Conservation (phyloP, 1,139 yeast species). For the Martiniozyma asiatica region DNA sequence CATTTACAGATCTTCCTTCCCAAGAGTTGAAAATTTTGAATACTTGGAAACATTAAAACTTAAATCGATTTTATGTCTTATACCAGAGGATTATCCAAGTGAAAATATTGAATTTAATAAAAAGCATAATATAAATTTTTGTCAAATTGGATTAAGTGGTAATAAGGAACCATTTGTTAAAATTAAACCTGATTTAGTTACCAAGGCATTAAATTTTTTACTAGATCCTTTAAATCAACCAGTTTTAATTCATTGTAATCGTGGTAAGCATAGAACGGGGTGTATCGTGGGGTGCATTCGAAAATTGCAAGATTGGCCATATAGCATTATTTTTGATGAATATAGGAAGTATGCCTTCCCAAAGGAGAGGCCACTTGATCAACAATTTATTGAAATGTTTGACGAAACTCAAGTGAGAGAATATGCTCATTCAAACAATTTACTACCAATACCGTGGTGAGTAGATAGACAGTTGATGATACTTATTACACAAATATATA, state of each 20-base stretch:
- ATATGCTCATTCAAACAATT: constrained; percentile 37
- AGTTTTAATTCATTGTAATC: constrained; percentile 79
- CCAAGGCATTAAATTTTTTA: constrained; percentile 72
- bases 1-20: constrained; percentile 83
- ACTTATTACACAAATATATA: too few relatives aligned
- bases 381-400: constrained; percentile 85
- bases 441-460: constrained; percentile 67
- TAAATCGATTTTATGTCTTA: constrained; percentile 68
- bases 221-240: constrained; percentile 84
- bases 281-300: constrained; percentile 89
- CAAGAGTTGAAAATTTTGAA: constrained; percentile 68
- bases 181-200: constrained; percentile 63
- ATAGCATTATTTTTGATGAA: constrained; percentile 89
- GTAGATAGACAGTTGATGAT: too few relatives aligned
- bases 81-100: constrained; percentile 84
- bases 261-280: constrained; percentile 96
- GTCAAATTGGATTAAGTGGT: constrained; percentile 89
- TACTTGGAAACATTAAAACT: constrained; percentile 50
- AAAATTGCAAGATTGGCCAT: constrained; percentile 81
- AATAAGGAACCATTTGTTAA: constrained; percentile 92
- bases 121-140: constrained; percentile 50
- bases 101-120: constrained; percentile 56
- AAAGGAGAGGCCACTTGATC: constrained; percentile 88
- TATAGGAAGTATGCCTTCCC: constrained; percentile 91
- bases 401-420: constrained; percentile 49